Percentiles rank a stretch among this genome's conserved stretches.
These are phyloP conservation scores for Recurvomyces mirabilis DNA, from an alignment of 495 filamentous ascomycete genomes.

Conservation along the genomic window DNA sequence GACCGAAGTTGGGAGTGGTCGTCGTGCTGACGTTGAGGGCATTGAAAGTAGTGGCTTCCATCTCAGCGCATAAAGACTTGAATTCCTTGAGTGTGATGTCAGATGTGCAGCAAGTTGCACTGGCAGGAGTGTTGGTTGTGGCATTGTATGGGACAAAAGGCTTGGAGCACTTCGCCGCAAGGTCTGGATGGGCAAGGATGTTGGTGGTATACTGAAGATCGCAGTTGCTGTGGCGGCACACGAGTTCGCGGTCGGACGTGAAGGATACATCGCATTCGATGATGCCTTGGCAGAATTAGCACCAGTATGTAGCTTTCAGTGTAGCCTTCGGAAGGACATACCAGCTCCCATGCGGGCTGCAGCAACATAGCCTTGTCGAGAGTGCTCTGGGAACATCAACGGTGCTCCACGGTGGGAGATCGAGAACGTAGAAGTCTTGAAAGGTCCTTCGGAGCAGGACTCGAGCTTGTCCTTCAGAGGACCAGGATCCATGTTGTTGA, in stretches of 20 bases:
- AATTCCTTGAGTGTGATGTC: conserved; percentile 51
- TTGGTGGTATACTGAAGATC: conserved; percentile 55
- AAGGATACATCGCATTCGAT: conserved; percentile 55
- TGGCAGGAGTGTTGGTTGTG: conserved; percentile 28
- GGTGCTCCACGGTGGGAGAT: conserved; percentile 50
- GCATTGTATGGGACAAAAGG: conserved; percentile 43
- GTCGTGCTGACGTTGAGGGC: conserved; percentile 43
- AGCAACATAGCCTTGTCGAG: conserved; percentile 39
- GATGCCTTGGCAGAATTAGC: conserved; percentile 30
- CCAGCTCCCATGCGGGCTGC: conserved; percentile 52
- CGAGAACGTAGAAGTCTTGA: conserved; percentile 36
- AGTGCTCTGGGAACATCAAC: conserved; percentile 53
- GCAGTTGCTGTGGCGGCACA: conserved; percentile 53
- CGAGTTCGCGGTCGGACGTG: conserved; percentile 47
- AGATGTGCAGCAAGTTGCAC: conserved; percentile 50
- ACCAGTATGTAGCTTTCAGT: background rate
- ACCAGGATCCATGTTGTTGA: conserved; percentile 47
- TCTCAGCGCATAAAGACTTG: conserved; percentile 49
- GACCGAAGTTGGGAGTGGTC: conserved; percentile 39
- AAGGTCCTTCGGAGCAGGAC: conserved; percentile 39
- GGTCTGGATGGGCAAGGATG: conserved; percentile 44
- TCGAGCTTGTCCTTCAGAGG: conserved; percentile 45
- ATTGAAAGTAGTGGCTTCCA: conserved; percentile 45
- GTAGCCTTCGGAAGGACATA: background rate
- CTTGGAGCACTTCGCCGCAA: conserved; percentile 49